Evolutionary conservation across 2,329 filamentous ascomycete genomes (phyloP).

Genomic region (Herpotrichia juniperi): DNA sequence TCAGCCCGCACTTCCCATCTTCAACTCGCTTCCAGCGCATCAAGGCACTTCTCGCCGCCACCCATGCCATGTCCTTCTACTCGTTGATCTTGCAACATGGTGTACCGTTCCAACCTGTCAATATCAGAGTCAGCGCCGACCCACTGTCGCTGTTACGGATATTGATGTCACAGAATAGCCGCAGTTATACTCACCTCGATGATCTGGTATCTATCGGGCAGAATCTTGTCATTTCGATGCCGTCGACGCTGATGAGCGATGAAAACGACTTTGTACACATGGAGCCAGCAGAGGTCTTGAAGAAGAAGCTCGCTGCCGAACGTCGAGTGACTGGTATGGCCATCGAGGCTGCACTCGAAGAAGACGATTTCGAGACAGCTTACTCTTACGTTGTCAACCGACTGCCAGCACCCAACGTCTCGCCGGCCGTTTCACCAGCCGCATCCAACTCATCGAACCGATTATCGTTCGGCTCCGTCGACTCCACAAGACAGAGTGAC

Average conservation of each 20-base stretch:
- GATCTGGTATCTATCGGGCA: slow-evolving; percentile 73
- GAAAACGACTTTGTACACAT: slow-evolving; percentile 57
- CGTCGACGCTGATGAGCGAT: slow-evolving; percentile 39
- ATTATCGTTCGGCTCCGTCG: slow-evolving; percentile 33
- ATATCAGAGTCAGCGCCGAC: slow-evolving; percentile 77
- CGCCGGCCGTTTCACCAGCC: slow-evolving; percentile 29
- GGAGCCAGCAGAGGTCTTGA: slow-evolving; percentile 27
- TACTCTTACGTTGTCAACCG: slow-evolving; percentile 82
- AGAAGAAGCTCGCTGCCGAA: slow-evolving; percentile 56
- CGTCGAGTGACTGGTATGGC: slow-evolving; percentile 80
- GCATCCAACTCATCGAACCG: slow-evolving; percentile 26
- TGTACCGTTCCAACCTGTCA: slow-evolving; percentile 79
- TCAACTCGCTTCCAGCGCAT: slow-evolving; percentile 62
- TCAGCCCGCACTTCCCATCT: slow-evolving; percentile 62
- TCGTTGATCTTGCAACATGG: slow-evolving; percentile 79
- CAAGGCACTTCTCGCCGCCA: slow-evolving; percentile 71
- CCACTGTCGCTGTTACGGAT: slow-evolving; percentile 75
- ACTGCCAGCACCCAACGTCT: slow-evolving; percentile 54
- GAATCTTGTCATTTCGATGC: slow-evolving; percentile 62
- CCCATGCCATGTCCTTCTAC: slow-evolving; percentile 77
- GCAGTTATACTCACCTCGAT: slow-evolving; percentile 75
- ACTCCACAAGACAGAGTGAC: slow-evolving; percentile 23
- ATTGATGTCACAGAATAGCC: slow-evolving; percentile 75
- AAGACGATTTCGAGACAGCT: slow-evolving; percentile 84
- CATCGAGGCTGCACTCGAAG: slow-evolving; percentile 74